Base-by-base conservation (phyloP, 345 rosid genomes). In the Eucalyptus coolabah region DNA sequence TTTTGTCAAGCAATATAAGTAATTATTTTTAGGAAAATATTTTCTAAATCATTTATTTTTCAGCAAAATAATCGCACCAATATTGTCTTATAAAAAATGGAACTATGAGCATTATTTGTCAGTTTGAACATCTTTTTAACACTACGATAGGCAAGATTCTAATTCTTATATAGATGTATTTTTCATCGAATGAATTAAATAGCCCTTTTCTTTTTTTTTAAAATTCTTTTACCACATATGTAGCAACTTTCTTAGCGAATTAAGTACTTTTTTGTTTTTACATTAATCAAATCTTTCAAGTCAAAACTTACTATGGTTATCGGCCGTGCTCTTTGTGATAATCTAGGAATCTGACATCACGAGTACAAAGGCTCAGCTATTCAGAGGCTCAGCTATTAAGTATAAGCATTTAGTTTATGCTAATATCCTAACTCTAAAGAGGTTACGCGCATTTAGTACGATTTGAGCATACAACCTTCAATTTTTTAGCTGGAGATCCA, bases 51-150 rank as follows among this genome's bases (percentile, higher is more conserved):
- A 56, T 56, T 56, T 24, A 56, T 56, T 56, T 23, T 56, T 24
- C 1, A 0, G 0, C 13, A 1, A 56, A 56, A 56, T 56, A 56
- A 56, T 1, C 3, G 6, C 63, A 56, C 30, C 28, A 24, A 28
- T 60, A 28, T 1, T 60, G 32, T 60, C 69, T 60, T 28, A 60
- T 60, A 4, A 28, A 28, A 60, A 26, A 13, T 28, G 32, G 2
- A 60, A 60, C 69, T 6, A 28, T 26, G 69, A 60, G 69, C 15
- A 28, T 60, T 60, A 56, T 56, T 60, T 60, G 69, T 28, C 5
- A 12, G 32, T 60, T 60, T 60, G 0, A 60, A 12, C 2, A 6
- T 28, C 12, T 28, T 59, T 60, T 60, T 12, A 60, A 13, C n/a
- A 60, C 15, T 60, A 60, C 8, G 0, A 60, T 60, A 60, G 69